Base-by-base conservation (phyloP, 2,329 filamentous ascomycete genomes). In the Westerdykella sp. region DNA sequence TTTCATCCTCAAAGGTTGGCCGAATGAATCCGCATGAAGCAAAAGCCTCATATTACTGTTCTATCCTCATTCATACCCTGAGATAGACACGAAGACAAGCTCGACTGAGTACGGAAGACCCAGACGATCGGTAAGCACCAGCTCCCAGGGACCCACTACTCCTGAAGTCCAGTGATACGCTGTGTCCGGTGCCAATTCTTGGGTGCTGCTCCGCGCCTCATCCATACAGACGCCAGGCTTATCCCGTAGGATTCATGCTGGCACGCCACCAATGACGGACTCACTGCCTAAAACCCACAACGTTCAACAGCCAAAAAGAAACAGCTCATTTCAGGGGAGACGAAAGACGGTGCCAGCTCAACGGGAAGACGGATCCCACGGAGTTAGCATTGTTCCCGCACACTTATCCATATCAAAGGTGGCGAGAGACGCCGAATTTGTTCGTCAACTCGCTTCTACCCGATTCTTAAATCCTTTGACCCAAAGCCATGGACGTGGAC, bases 401-500 rank as follows among this genome's bases (percentile, higher is more conserved):
- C 9, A 10, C 9, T 15, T 35, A 14, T 35, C 18, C 34, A 35
- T 35, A 35, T 35, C 18, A 6, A 21, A 21, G 14, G 18, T 21
- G 14, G 34, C 18, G 14, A 21, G 9, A 15, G 34, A 10, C 13
- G 10, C 18, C 34, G 34, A 5, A 5, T 15, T 35, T 14, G 18
- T 35, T 32, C 46, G 40, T 42, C 44, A 45, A 46, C 35, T 51
- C 51, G 51, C 47, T 46, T 49, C 45, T 42, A 47, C 49, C 43
- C 51, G 25, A 10, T 28, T 28, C 9, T 10, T 28, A 28, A 48
- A 43, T 51, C 50, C 39, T n/a, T 38, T 45, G 51, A 54, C 62
- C 62, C 62, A 59, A 49, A 44, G 51, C 62, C 62, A 66, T 65
- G 63, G 62, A 62, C 40, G 51, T 56, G 60, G 57, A 40, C n/a